A percentile compares a stretch with the other conserved stretches of the same genome.
Evolutionary conservation across 306 rosid genomes (phyloP).

Genomic region (Heteromeles arbutifolia): DNA sequence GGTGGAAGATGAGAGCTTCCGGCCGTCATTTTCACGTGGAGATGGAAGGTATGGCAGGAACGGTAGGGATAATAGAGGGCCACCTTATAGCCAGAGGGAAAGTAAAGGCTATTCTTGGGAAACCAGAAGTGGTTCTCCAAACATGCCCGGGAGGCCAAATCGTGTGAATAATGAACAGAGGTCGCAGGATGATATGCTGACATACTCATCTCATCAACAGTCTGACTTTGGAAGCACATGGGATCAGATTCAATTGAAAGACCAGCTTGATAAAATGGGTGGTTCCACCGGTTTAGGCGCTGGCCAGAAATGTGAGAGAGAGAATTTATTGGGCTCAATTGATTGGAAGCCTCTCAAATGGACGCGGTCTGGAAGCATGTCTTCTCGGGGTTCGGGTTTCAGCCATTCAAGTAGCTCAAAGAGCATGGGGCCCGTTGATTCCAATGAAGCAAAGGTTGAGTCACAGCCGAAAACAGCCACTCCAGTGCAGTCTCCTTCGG

Average conservation of each 20-base stretch:
- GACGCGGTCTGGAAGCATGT: conserved; percentile 82
- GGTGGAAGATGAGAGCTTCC: conserved; percentile 53
- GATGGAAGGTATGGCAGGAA: conserved; percentile 71
- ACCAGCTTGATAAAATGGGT: conserved; percentile 62
- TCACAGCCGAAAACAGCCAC: conserved; percentile 45
- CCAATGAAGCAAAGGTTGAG: conserved; percentile 51
- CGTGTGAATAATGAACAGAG: conserved; percentile 52
- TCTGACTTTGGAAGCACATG: conserved; percentile 56
- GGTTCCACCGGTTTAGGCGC: conserved; percentile 49
- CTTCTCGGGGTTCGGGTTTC: conserved; percentile 86
- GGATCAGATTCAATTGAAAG: conserved; percentile 66
- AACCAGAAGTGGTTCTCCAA: conserved; percentile 37
- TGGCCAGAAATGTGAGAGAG: conserved; percentile 59
- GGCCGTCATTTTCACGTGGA: conserved; percentile 54
- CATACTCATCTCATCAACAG: conserved; percentile 47
- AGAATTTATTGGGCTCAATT: conserved; percentile 44
- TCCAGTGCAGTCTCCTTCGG: conserved; percentile 54
- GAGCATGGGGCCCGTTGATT: conserved; percentile 59
- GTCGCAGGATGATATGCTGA: conserved; percentile 44
- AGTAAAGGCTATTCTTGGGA: conserved; percentile 72
- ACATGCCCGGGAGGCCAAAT: conserved; percentile 40
- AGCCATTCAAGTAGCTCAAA: conserved; percentile 69
- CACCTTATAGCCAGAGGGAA: conserved; percentile 53
- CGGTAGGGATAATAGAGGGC: conserved; percentile 63
- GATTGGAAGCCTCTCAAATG: conserved; percentile 96